phyloP scores from a whole-genome alignment of 1,284 basidiomycete genomes.

The Naganishia sp. region DNA sequence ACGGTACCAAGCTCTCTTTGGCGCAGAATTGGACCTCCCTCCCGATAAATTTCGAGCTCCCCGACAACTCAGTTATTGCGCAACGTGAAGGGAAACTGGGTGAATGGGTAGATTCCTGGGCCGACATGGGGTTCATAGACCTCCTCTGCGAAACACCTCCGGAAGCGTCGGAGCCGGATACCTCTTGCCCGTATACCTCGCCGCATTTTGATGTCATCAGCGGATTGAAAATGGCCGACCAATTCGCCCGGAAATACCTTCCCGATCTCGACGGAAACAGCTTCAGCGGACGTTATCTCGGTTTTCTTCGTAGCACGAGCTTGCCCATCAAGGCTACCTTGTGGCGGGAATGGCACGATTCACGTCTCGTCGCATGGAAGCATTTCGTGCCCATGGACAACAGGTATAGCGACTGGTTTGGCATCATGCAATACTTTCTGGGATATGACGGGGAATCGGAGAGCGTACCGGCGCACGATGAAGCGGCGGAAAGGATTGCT shows the following conservation, averaged over 20 bases:
- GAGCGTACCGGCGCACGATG: conserved; percentile 5
- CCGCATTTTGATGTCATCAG: conserved; percentile 8
- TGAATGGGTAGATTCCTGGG: conserved; percentile 16
- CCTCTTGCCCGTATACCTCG: conserved; percentile 9
- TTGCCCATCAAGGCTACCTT: conserved; percentile 18
- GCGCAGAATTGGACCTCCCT: conserved; percentile 17
- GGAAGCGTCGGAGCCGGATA: conserved; percentile 2
- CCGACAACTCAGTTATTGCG: conserved; percentile 11
- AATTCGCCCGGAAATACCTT: conserved; percentile 16
- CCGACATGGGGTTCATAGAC: conserved; percentile 18
- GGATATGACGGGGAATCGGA: conserved; percentile 10
- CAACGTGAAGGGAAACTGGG: conserved; percentile 19
- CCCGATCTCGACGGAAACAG: conserved; percentile 25
- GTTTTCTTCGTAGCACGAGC: conserved; percentile 20
- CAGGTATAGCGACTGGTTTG: conserved; percentile 17
- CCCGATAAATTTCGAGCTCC: conserved; percentile 14
- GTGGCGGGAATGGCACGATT: conserved; percentile 23
- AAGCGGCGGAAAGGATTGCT: conserved; percentile 10
- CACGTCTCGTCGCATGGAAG: conserved; percentile 18
- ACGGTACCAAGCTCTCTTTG: conserved; percentile 22
- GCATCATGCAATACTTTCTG: conserved; percentile 23
- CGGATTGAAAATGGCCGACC: conserved; percentile 10
- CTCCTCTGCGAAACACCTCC: conserved; percentile 15
- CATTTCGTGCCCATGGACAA: conserved; percentile 23
- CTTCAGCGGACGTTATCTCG: conserved; percentile 20